Conservation (phyloP, 108 stramenopile species). For the Skeletonema potamos region DNA sequence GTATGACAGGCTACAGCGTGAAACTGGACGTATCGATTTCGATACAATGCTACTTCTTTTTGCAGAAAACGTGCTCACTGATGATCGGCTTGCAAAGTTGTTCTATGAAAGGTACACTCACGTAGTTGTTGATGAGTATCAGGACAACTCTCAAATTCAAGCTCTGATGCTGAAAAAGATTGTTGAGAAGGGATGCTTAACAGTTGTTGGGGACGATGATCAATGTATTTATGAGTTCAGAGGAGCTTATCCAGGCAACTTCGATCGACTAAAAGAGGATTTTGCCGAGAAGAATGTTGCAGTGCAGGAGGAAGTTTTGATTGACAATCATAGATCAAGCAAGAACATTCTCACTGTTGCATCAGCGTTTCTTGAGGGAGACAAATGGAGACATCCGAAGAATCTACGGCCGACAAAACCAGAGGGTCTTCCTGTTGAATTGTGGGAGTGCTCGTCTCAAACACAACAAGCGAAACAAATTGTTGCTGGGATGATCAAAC, state of each 20-base stretch:
- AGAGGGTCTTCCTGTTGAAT: slow-evolving; percentile 5
- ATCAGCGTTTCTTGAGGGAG: slow-evolving; percentile 13
- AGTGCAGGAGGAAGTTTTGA: slow-evolving; percentile 9
- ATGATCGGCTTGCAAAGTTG: neutral
- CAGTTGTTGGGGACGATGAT: slow-evolving; percentile 36
- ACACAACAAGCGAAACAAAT: slow-evolving; percentile 14
- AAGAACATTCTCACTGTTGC: slow-evolving; percentile 20
- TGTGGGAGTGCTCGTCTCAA: slow-evolving; percentile 2
- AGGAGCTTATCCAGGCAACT: slow-evolving; percentile 10
- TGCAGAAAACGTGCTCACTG: neutral
- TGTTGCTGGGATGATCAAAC: slow-evolving; percentile 8
- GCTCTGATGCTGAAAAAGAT: slow-evolving; percentile 11
- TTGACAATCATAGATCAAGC: slow-evolving; percentile 19
- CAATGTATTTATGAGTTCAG: slow-evolving; percentile 21
- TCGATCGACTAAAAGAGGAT: slow-evolving; percentile 1
- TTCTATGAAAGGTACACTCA: slow-evolving; percentile 6
- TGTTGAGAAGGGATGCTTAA: slow-evolving; percentile 2
- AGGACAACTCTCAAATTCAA: slow-evolving; percentile 12
- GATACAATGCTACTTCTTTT: slow-evolving; percentile 13
- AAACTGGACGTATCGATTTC: slow-evolving; percentile 6
- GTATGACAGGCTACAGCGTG: slow-evolving; percentile 2
- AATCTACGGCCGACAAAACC: slow-evolving; percentile 2
- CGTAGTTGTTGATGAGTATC: slow-evolving; percentile 30
- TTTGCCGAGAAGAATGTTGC: slow-evolving; percentile 1
- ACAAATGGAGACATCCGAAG: slow-evolving; percentile 2